Percentiles rank a stretch among this genome's conserved stretches.
These are phyloP conservation scores for Tetrapyrgos nigripes DNA, from an alignment of 1,284 basidiomycete species.

Conservation along the genomic window DNA sequence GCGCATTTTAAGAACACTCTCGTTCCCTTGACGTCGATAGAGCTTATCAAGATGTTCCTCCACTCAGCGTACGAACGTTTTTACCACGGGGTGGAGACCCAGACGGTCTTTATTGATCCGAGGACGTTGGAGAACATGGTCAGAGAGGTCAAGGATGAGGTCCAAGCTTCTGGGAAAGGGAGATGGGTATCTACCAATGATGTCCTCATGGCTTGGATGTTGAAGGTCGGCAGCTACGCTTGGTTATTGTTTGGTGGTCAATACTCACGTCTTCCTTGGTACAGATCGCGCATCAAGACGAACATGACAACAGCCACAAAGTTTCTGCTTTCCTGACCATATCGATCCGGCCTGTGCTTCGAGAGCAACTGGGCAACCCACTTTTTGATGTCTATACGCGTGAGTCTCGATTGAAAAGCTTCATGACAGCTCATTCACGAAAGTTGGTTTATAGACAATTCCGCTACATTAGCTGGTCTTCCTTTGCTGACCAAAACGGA, in stretches of 20 bases:
- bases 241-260: background rate
- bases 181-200: constrained; percentile 10
- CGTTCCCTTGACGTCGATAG: background rate
- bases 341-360: background rate
- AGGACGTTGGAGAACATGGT: constrained; percentile 1
- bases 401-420: constrained; percentile 10
- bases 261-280: too few species aligned
- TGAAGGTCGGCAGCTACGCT: background rate
- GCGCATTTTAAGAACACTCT: background rate
- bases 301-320: constrained; percentile 7
- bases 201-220: constrained; percentile 2
- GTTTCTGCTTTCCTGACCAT: background rate
- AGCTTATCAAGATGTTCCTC: constrained; percentile 4
- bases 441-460: too few species aligned
- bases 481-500: too few species aligned
- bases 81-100: constrained; percentile 3
- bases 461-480: too few species aligned
- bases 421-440: too few species aligned
- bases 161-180: constrained; percentile 2
- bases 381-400: constrained; percentile 3
- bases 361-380: background rate
- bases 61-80: background rate
- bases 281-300: constrained; percentile 6
- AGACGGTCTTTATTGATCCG: background rate
- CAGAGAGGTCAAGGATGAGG: constrained; percentile 4